Evolutionary conservation across 2,329 filamentous ascomycete genomes (phyloP).

Genomic region (Colletotrichum agaves): DNA sequence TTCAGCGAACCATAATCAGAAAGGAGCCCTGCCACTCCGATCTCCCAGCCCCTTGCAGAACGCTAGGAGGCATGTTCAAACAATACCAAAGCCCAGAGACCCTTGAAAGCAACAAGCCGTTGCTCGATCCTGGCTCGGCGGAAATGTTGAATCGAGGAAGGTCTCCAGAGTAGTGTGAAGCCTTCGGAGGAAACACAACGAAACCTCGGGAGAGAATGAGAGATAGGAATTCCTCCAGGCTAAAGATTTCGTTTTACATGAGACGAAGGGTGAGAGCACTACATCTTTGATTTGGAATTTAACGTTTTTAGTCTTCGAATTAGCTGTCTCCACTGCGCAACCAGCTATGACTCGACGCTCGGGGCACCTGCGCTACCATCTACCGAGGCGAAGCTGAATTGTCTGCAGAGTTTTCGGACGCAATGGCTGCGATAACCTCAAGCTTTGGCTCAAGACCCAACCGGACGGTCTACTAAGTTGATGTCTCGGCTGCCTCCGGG

Average conservation of each 20-base stretch:
- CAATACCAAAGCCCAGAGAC: constrained; percentile 15
- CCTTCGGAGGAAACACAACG: constrained; percentile 24
- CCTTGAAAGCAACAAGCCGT: constrained; percentile 27
- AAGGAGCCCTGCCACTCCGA: constrained; percentile 33
- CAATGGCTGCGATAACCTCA: constrained; percentile 12
- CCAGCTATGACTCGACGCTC: constrained; percentile 26
- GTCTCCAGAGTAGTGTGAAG: background rate
- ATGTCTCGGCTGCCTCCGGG: constrained; percentile 21
- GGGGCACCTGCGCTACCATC: constrained; percentile 22
- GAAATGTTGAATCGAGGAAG: constrained; percentile 1
- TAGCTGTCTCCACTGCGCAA: constrained; percentile 17
- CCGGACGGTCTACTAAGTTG: background rate
- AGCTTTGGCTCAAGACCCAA: background rate
- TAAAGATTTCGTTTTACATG: constrained; percentile 27
- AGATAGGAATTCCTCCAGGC: constrained; percentile 18
- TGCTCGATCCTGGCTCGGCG: constrained; percentile 1
- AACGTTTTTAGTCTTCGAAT: constrained; percentile 30
- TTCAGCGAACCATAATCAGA: constrained; percentile 38
- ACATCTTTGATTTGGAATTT: constrained; percentile 26
- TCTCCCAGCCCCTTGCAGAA: constrained; percentile 36
- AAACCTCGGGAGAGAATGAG: constrained; percentile 21
- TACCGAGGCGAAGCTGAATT: constrained; percentile 24
- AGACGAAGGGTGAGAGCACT: constrained; percentile 17
- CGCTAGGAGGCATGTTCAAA: constrained; percentile 16
- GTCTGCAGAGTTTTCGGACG: background rate